Evolutionary conservation across 306 rosid species (phyloP).

Genomic region (Elaeagnus macrophylla): DNA sequence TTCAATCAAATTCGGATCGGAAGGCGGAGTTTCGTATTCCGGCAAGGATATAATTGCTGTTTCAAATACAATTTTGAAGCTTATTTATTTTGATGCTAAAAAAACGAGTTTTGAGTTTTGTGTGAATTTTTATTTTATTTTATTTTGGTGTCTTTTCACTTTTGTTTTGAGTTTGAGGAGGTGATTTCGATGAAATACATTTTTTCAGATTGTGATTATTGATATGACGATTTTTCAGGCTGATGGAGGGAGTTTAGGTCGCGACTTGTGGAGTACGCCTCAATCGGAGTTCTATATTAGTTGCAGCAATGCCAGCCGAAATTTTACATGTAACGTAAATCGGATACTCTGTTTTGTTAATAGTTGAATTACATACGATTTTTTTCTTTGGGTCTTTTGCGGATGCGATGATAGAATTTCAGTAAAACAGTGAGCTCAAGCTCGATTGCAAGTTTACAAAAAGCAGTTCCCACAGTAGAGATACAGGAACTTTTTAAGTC

Average conservation of each 20-base stretch:
- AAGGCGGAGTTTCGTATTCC: conserved; percentile 28
- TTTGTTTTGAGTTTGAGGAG: too few species aligned
- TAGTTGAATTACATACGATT: too few species aligned
- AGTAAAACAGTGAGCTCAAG: too few species aligned
- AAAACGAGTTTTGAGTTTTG: background rate
- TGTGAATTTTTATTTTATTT: background rate
- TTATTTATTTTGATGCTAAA: background rate
- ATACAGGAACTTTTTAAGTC: too few species aligned
- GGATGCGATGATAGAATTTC: too few species aligned
- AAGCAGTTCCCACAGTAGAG: too few species aligned
- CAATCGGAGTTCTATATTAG: conserved; percentile 38
- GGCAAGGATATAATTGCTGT: conserved; percentile 12
- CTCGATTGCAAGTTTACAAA: too few species aligned
- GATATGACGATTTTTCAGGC: conserved; percentile 19
- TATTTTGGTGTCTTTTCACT: background rate
- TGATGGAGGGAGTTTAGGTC: conserved; percentile 35
- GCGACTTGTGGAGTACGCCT: conserved; percentile 53
- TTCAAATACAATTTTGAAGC: background rate
- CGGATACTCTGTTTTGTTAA: background rate
- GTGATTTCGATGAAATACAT: too few species aligned
- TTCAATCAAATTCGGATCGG: conserved; percentile 14
- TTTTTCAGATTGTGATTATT: background rate
- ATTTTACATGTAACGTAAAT: conserved; percentile 41
- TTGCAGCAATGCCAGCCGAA: conserved; percentile 49
- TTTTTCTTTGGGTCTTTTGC: too few species aligned